A percentile compares a stretch with the other conserved stretches of the same genome.
phyloP scores from a whole-genome alignment of 345 rosid genomes.

The Noccaea caerulescens region DNA sequence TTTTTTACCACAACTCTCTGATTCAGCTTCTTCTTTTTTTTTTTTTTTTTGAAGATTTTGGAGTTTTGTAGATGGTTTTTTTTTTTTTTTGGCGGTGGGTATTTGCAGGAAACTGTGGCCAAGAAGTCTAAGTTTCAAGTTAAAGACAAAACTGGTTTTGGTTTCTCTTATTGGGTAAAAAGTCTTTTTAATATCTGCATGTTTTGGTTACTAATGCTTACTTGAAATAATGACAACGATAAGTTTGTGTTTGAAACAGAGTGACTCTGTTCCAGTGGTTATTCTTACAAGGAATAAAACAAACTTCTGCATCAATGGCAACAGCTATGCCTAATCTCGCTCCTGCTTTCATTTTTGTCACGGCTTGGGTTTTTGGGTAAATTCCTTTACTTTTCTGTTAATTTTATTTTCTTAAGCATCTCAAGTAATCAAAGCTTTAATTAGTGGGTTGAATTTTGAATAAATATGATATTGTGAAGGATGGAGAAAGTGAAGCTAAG shows the following conservation, averaged over 20 bases:
- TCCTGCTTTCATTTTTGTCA: slow-evolving; percentile 83
- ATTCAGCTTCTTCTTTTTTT: background rate
- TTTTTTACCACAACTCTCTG: background rate
- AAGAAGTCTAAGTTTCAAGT: slow-evolving; percentile 52
- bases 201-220: background rate
- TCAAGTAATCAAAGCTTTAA: background rate
- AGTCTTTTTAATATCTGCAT: slow-evolving; percentile 3
- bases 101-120: slow-evolving; percentile 80
- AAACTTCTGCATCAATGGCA: slow-evolving; percentile 89
- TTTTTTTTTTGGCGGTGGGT: slow-evolving; percentile 10
- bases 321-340: slow-evolving; percentile 98
- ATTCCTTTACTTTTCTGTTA: background rate
- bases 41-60: background rate
- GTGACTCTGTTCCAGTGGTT: slow-evolving; percentile 77
- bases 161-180: slow-evolving; percentile 77
- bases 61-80: background rate
- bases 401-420: background rate
- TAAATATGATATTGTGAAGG: slow-evolving; percentile 48
- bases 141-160: slow-evolving; percentile 62
- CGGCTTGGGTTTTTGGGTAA: slow-evolving; percentile 81
- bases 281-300: slow-evolving; percentile 73
- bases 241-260: slow-evolving; percentile 50
- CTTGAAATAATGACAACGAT: background rate
- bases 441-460: slow-evolving; percentile 14
- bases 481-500: slow-evolving; percentile 73